Evolutionary conservation across 495 filamentous ascomycete species (phyloP).

Genomic region (Podospora anserina): DNA sequence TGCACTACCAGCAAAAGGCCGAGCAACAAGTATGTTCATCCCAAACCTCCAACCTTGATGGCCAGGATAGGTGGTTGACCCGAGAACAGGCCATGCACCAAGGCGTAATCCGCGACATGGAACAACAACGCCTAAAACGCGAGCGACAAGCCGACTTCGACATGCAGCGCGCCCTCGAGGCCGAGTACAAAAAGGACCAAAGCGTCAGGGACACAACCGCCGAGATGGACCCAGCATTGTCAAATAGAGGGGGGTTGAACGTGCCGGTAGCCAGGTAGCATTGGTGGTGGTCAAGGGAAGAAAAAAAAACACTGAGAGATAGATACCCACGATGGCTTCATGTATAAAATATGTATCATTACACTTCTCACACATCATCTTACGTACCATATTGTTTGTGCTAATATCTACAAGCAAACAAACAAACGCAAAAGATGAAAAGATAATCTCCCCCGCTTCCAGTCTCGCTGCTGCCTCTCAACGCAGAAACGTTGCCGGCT

Average conservation of each 20-base stretch:
- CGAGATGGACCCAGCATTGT: slow-evolving; percentile 16
- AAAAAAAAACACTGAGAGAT: neutral
- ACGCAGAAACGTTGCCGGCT: neutral
- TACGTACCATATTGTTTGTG: neutral
- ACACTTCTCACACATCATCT: neutral
- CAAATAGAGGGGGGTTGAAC: slow-evolving; percentile 3
- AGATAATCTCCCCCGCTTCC: neutral
- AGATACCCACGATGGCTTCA: neutral
- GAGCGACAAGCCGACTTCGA: slow-evolving; percentile 92
- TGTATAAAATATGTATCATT: neutral
- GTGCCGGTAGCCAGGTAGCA: slow-evolving; percentile 13
- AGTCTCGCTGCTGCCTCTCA: neutral
- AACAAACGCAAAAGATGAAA: slow-evolving; percentile 7
- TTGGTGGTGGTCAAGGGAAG: neutral
- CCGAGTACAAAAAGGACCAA: slow-evolving; percentile 88
- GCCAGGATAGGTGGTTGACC: neutral
- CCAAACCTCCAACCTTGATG: slow-evolving; percentile 9
- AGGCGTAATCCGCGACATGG: slow-evolving; percentile 90
- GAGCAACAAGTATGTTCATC: slow-evolving; percentile 70
- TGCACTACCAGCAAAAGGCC: slow-evolving; percentile 81
- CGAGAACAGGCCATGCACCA: slow-evolving; percentile 81
- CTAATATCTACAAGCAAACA: neutral
- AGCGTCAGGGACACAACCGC: slow-evolving; percentile 42
- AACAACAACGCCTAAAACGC: slow-evolving; percentile 84
- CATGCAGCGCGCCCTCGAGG: slow-evolving; percentile 77